Evolutionary conservation across 1,284 basidiomycete species (phyloP), one percentile per base, ranked within the genome.

Genomic region (Hymenochaete sp.): DNA sequence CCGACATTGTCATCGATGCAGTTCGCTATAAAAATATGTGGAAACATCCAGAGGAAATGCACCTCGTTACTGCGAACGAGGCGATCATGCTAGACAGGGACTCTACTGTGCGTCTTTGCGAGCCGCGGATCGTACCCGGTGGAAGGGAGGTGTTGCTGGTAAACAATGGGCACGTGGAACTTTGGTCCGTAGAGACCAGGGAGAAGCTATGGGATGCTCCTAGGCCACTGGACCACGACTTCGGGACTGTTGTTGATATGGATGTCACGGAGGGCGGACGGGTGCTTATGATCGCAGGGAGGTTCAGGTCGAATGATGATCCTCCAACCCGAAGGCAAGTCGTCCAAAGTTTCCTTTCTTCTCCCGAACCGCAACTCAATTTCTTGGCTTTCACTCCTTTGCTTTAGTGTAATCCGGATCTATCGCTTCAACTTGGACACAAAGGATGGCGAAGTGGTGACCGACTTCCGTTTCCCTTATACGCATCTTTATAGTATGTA

Each of bases 71-170:
- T 35, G 43, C 28, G 8, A 16, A 13, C 10, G 43, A 44, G 13
- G 7, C 38, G 16, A 21, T 24, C 6, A 37, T 44, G 4, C 33
- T 18, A n/a, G 18, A 26, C 22, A 14, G n/a, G 33, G 25, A 44
- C 14, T 11, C 32, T 44, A 6, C 33, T 44, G 13, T 19, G 39
- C 24, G 39, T 11, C 11, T 41, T 21, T 24, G 18, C n/a, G 43
- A 44, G 21, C 43, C 43, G 11, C 43, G 43, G 26, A n/a, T 44
- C 14, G 33, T 44, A 5, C 43, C 43, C 14, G 35, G 43, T n/a
- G 32, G 43, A 11, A 35, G 28, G 27, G 43, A 44, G 3, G 10
- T 44, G 6, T 14, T 44, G 14, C 22, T 44, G 4, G 19, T 44
- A 19, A 44, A 37, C 19, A 37, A 26, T 11, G 43, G 42, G 32